A percentile compares a stretch with the other conserved stretches of the same genome.
These are phyloP conservation scores for Castanospermum australe DNA, from an alignment of 306 rosid genomes.

Conservation along the genomic window DNA sequence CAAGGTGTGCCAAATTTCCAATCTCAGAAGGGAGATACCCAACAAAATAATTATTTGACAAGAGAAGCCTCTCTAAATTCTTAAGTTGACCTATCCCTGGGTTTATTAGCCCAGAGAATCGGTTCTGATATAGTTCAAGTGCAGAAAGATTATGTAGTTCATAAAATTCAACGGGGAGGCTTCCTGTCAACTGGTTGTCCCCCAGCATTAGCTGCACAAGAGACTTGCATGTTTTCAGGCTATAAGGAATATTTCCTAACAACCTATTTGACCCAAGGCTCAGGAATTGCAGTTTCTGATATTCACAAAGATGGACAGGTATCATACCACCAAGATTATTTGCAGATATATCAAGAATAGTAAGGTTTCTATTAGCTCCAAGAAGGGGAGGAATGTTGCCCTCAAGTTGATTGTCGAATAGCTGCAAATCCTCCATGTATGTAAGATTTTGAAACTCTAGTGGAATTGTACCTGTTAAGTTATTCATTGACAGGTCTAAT, in stretches of 20 bases:
- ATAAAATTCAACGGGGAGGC: conserved; percentile 56
- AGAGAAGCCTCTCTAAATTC: conserved; percentile 61
- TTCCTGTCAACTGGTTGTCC: conserved; percentile 59
- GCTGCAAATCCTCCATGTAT: conserved; percentile 63
- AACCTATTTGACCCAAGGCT: conserved; percentile 76
- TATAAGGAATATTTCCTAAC: conserved; percentile 65
- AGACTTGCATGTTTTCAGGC: conserved; percentile 65
- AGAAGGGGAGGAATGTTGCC: conserved; percentile 73
- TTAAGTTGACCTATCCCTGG: conserved; percentile 53
- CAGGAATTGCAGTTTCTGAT: conserved; percentile 54
- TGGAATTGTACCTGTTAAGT: conserved; percentile 70
- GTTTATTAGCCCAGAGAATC: conserved; percentile 52
- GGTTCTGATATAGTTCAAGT: conserved; percentile 62
- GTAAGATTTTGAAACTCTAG: conserved; percentile 61
- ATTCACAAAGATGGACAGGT: conserved; percentile 60
- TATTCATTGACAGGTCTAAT: conserved; percentile 64
- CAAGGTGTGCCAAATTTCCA: conserved; percentile 57
- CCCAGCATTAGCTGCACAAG: conserved; percentile 78
- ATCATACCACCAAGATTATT: conserved; percentile 66
- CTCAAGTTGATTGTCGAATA: conserved; percentile 68
- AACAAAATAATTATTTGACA: conserved; percentile 57
- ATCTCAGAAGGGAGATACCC: conserved; percentile 67
- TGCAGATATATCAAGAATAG: conserved; percentile 62
- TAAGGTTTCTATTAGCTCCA: conserved; percentile 53
- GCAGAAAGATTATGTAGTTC: conserved; percentile 67